phyloP scores from a whole-genome alignment of 805 yeast species.

The Wickerhamomyces chambardii region DNA sequence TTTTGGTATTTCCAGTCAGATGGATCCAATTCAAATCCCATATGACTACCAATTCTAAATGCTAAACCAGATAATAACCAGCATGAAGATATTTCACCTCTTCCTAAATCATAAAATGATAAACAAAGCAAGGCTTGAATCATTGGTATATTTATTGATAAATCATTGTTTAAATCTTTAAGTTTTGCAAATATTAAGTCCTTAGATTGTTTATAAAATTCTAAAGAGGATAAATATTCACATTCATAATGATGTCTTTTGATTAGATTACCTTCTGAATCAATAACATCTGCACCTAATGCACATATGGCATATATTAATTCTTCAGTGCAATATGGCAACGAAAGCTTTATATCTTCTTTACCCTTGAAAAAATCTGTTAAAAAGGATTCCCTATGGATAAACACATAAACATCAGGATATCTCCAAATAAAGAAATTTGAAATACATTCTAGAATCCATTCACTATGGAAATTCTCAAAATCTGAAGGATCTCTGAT shows the following conservation, averaged over 20 bases:
- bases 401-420: conserved; percentile 53
- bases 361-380: conserved; percentile 52
- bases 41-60: conserved; percentile 54
- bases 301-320: conserved; percentile 50
- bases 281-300: conserved; percentile 38
- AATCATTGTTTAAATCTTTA: too few species aligned
- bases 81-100: conserved; percentile 47
- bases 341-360: conserved; percentile 25
- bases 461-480: conserved; percentile 17
- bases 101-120: conserved; percentile 54
- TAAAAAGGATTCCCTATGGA: conserved; percentile 55
- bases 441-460: conserved; percentile 20
- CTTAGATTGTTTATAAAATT: not conserved
- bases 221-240: not conserved
- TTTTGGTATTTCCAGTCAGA: conserved; percentile 43
- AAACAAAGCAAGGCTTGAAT: conserved; percentile 50
- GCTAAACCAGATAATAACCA: conserved; percentile 61
- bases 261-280: not conserved
- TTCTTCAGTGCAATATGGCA: conserved; percentile 45
- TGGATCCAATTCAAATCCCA: conserved; percentile 57
- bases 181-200: too few species aligned
- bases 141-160: conserved; percentile 37
- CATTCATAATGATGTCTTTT: conserved; percentile 4
- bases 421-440: conserved; percentile 53
- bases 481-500: conserved; percentile 16